Base-by-base conservation (phyloP, 495 filamentous ascomycete species). In the Glonium stellatum region DNA sequence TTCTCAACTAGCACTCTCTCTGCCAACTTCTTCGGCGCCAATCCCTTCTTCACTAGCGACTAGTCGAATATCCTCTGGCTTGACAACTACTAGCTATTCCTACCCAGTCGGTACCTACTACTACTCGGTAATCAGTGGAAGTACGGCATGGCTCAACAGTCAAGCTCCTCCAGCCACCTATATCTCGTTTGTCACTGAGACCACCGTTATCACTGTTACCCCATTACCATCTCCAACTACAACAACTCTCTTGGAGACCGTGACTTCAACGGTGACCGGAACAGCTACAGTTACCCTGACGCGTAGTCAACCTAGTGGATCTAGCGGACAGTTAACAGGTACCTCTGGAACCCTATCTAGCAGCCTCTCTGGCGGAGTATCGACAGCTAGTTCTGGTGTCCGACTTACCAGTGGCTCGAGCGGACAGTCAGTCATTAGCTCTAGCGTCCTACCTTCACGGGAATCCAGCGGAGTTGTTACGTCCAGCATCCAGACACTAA, bases 21-120 rank as follows among this genome's bases (percentile, higher is more conserved):
- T n/a, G n/a, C n/a, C n/a, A n/a, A n/a, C n/a, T n/a, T n/a, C n/a
- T n/a, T n/a, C n/a, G n/a, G n/a, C n/a, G n/a, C n/a, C n/a, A n/a
- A n/a, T n/a, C n/a, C n/a, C n/a, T n/a, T n/a, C n/a, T n/a, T n/a
- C n/a, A n/a, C n/a, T n/a, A n/a, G n/a, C n/a, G n/a, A n/a, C n/a
- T n/a, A n/a, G n/a, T n/a, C n/a, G n/a, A n/a, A n/a, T n/a, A n/a
- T n/a, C n/a, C n/a, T n/a, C n/a, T n/a, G n/a, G n/a, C n/a, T n/a
- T n/a, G n/a, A n/a, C n/a, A n/a, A n/a, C n/a, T n/a, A n/a, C n/a
- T n/a, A n/a, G n/a, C n/a, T n/a, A n/a, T n/a, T n/a, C n/a, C n/a
- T n/a, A n/a, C n/a, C n/a, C n/a, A 41, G 53, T 27, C 8, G 60
- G 64, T 11, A 56, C 64, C 5, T 67, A 67, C 60, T 67, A 56